These are phyloP conservation scores for Vanrija sp. DNA, from an alignment of 1,284 basidiomycete species.

Conservation along the genomic window DNA sequence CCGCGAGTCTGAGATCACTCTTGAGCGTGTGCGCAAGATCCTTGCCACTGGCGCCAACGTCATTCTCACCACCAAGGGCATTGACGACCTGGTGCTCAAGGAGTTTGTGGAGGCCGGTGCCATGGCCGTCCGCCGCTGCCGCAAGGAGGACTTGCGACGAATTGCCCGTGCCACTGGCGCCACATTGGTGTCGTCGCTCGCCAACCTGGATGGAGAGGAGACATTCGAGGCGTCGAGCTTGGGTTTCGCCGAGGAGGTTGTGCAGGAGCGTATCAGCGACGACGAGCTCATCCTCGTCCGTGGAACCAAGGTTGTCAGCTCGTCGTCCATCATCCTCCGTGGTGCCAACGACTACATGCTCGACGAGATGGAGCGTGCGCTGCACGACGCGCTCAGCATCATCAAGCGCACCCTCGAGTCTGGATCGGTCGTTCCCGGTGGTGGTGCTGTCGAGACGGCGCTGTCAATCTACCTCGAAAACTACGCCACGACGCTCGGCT, in stretches of 20 bases:
- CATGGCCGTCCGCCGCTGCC: conserved; percentile 96
- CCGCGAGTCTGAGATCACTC: conserved; percentile 91
- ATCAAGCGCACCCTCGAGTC: conserved; percentile 98
- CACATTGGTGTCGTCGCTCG: conserved; percentile 84
- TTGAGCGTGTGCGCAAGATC: conserved; percentile 95
- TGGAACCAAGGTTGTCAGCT: conserved; percentile 94
- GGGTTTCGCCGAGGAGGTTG: conserved; percentile 89
- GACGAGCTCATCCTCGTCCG: conserved; percentile 97
- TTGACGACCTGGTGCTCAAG: conserved; percentile 96
- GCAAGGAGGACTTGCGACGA: conserved; percentile 93
- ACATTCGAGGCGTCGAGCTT: conserved; percentile 90
- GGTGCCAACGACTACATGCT: conserved; percentile 99
- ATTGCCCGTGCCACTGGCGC: conserved; percentile 98
- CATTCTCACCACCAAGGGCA: conserved; percentile 96
- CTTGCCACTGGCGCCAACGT: conserved; percentile 95
- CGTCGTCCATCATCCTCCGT: conserved; percentile 86
- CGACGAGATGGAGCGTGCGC: conserved; percentile 97
- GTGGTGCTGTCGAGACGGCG: conserved; percentile 95
- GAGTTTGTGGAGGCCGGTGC: conserved; percentile 99
- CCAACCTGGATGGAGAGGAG: conserved; percentile 97
- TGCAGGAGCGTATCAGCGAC: conserved; percentile 96
- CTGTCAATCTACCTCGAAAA: conserved; percentile 98
- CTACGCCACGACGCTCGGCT: conserved; percentile 96
- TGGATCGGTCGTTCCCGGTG: conserved; percentile 92
- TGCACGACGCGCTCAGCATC: conserved; percentile 92